phyloP scores from a whole-genome alignment of 768 basidiomycete genomes.

The Suillus sp. region DNA sequence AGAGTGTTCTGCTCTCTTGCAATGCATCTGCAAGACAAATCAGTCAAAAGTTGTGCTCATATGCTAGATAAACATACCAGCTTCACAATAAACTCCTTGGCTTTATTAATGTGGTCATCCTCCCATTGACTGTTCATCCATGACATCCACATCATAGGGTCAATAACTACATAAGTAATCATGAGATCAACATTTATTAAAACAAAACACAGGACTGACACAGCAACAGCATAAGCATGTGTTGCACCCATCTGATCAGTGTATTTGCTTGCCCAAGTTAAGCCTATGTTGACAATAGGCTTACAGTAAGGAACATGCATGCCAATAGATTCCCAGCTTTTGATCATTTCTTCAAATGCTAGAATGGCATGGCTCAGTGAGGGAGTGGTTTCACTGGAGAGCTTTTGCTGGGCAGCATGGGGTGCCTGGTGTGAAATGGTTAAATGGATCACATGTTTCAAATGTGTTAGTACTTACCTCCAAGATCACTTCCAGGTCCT shows the following conservation, averaged over 20 bases:
- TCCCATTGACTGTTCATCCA: not conserved
- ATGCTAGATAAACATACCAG: not conserved
- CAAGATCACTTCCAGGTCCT: slow-evolving; percentile 18
- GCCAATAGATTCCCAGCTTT: not conserved
- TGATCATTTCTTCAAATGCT: not conserved
- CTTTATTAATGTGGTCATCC: not conserved
- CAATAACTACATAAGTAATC: not conserved
- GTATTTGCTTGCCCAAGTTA: not conserved
- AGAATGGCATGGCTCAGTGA: slow-evolving; percentile 7
- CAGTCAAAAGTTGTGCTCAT: too few species aligned
- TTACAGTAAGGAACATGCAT: not conserved
- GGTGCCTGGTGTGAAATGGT: too few species aligned
- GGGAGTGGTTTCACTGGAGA: not conserved
- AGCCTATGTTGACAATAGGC: not conserved
- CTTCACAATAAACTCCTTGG: not conserved
- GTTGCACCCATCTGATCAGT: not conserved
- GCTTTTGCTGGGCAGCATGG: too few species aligned
- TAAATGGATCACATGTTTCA: too few species aligned
- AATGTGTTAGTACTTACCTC: slow-evolving; percentile 8
- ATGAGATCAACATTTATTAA: not conserved
- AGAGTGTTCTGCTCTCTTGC: too few species aligned
- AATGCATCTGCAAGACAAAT: too few species aligned
- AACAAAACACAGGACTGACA: not conserved
- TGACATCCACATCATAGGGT: not conserved
- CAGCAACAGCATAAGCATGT: not conserved